Base-by-base conservation (phyloP, 202 grass and related monocot species). In the Zizania palustris region DNA sequence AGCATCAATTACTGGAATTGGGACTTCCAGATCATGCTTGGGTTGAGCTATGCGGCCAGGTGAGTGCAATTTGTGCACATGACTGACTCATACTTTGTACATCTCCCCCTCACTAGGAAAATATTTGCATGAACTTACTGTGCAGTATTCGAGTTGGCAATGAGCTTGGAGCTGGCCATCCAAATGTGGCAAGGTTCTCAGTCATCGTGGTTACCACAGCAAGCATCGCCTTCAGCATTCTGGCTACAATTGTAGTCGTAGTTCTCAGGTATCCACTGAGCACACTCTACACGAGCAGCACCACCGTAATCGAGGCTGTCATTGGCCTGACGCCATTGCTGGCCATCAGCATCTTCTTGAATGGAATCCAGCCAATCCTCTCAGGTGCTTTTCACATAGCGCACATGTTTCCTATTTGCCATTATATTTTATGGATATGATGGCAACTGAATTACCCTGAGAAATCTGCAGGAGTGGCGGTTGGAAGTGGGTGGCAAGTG, bases 1-100 rank as follows among this genome's bases (percentile, higher is more conserved):
- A 91, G 92, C 85, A 73, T 89, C 42, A 96, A 91, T 51, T 96
- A 96, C 74, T 96, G 88, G 88, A 91, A 89, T 63, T 87, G 92
- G 92, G 92, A 96, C 65, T 91, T 96, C 71, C 80, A 84, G 65
- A 89, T 96, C 85, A 96, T 96, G 85, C 80, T 91, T 63, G 88
- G 88, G 15, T 75, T 95, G 60, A 81, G 88, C 64, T 89, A 95
- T 67, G 88, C 86, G 54, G 73, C 85, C 43, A 94, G 88, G 92
- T 89, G 42, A 67, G 88, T 78, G 42, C 54, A 38, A 37, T 62
- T 43, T 45, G 28, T 28, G 28, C 28, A 28, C 28, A 28, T 28
- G 28, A 28, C 28, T 28, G 28, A 28, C 1, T 28, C 28, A 28
- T 28, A 28, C 28, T 28, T 28, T 28, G 28, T 18, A 34, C 0